Conservation (phyloP, 441 rosid genomes). For the Erodium chrysanthum region DNA sequence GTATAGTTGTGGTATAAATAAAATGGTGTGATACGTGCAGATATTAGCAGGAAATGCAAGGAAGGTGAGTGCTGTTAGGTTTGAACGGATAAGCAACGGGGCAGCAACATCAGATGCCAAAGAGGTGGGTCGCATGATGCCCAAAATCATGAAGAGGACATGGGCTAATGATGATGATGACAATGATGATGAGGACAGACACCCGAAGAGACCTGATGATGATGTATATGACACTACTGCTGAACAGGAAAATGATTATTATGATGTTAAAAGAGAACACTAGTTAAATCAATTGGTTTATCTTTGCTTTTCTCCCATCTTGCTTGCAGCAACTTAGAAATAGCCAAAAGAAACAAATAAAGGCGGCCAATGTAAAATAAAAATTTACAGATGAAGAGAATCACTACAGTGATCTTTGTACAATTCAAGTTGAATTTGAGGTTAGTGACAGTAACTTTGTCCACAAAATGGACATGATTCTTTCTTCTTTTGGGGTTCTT, state of each 20-base stretch:
- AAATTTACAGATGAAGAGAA: not conserved
- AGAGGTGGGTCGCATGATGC: slow-evolving; percentile 61
- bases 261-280: slow-evolving; percentile 18
- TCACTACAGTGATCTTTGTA: not conserved
- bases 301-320: no score
- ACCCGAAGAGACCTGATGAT: slow-evolving; percentile 24
- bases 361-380: not conserved
- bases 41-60: slow-evolving; percentile 93
- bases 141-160: slow-evolving; percentile 69
- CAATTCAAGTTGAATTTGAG: no score
- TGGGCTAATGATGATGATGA: slow-evolving; percentile 58
- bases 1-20: slow-evolving; percentile 1
- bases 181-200: slow-evolving; percentile 29
- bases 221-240: slow-evolving; percentile 34
- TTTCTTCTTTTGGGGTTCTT: no score
- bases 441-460: no score
- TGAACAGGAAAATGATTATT: slow-evolving; percentile 21
- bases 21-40: slow-evolving; percentile 30
- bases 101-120: slow-evolving; percentile 45
- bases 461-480: no score
- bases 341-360: not conserved
- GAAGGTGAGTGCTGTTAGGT: slow-evolving; percentile 85
- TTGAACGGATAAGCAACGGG: slow-evolving; percentile 54
- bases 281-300: not conserved
- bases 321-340: not conserved